Evolutionary conservation across 176 grass and related monocot species (phyloP), one percentile per base, ranked within the genome.

Genomic region (Eremochloa ophiuroides): DNA sequence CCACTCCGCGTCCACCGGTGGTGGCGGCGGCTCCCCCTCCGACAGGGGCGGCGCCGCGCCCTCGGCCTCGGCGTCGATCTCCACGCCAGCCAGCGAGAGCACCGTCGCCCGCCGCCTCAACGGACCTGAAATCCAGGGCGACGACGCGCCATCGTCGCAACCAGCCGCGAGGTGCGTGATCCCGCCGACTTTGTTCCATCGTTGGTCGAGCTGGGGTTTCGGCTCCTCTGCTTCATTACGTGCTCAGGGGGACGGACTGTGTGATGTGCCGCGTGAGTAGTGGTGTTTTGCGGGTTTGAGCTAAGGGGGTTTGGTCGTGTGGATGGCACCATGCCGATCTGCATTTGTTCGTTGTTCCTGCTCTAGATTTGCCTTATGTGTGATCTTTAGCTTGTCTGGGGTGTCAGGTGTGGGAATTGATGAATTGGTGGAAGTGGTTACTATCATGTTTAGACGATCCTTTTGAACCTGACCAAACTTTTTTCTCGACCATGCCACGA

Each of bases 71-170:
- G 80, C 72, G 10, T 76, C 90, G n/a, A 84, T 77, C 50, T 93
- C 87, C 13, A 95, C 92, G 80, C 90, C 92, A 17, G 95, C 88
- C 63, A 88, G 90, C 71, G 90, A 91, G 88, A 93, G 75, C 84
- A 91, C 88, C 70, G 83, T 93, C 70, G 90, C 82, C 30, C 89
- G 92, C 81, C 81, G 90, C 75, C 78, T 95, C 53, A 82, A 91
- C 47, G 83, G 86, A 51, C 86, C 91, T 63, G 95, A 91, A 30
- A 83, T 93, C 76, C 92, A 93, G 39, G 84, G 60, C 23, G 95
- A 93, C 35, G 95, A 91, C 12, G 86, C 88, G 38, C 86, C 90
- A 3, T 93, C 86, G 15, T 91, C 92, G 51, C 86, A 93, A 66
- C 88, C 76, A 37, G 67, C 92, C 77, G 79, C 28, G 26, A 93